Percentiles rank a stretch among this genome's conserved stretches.
phyloP scores from a whole-genome alignment of 345 rosid genomes.

The Eucalyptus urophylla region DNA sequence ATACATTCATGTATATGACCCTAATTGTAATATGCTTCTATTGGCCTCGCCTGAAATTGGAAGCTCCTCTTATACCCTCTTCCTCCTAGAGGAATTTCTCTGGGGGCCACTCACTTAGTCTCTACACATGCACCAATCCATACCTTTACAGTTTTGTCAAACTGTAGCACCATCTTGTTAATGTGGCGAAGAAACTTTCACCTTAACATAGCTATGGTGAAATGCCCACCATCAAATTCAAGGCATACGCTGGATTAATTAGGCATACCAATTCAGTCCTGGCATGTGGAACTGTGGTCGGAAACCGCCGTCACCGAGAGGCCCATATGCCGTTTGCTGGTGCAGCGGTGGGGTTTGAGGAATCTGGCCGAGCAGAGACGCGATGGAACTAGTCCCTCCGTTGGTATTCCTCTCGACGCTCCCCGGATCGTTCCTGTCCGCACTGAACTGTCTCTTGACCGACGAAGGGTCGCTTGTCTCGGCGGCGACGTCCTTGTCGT shows the following conservation, averaged over 20 bases:
- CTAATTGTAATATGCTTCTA: background rate
- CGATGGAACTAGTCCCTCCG: slow-evolving; percentile 23
- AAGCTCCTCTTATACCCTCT: background rate
- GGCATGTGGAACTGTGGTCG: slow-evolving; percentile 49
- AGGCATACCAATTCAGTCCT: slow-evolving; percentile 75
- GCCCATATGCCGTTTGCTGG: slow-evolving; percentile 31
- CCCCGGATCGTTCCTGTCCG: background rate
- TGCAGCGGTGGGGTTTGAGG: slow-evolving; percentile 36
- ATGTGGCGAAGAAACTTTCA: background rate
- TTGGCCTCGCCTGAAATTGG: background rate
- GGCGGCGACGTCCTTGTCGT: slow-evolving; percentile 11
- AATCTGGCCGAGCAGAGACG: slow-evolving; percentile 34
- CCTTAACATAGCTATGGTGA: background rate
- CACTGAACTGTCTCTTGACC: slow-evolving; percentile 40
- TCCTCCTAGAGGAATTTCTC: background rate
- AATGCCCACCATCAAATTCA: background rate
- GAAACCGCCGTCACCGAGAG: slow-evolving; percentile 39
- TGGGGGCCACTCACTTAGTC: background rate
- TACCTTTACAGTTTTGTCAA: background rate
- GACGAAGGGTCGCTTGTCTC: slow-evolving; percentile 7
- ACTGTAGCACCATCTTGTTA: background rate
- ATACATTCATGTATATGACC: background rate
- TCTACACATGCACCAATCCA: background rate
- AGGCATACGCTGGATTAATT: background rate
- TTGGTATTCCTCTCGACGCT: slow-evolving; percentile 2